These are phyloP conservation scores for Fusarium sp. DNA, from an alignment of 2,329 filamentous ascomycete species.

Conservation along the genomic window DNA sequence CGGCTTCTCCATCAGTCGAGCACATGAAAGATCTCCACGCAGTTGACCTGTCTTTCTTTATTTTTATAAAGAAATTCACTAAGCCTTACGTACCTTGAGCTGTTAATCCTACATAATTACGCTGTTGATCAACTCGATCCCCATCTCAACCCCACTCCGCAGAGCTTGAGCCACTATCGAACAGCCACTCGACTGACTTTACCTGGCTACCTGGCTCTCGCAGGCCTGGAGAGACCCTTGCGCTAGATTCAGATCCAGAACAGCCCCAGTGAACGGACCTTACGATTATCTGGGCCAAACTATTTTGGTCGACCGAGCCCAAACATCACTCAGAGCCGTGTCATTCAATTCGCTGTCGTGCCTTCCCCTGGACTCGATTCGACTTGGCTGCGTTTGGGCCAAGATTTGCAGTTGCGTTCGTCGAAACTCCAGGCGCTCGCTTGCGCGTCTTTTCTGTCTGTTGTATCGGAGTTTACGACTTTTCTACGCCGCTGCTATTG, in stretches of 20 bases:
- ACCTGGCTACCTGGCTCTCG: slow-evolving; percentile 13
- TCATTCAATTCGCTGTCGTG: slow-evolving; percentile 41
- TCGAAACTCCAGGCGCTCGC: slow-evolving; percentile 26
- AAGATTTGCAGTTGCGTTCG: slow-evolving; percentile 19
- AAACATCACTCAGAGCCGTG: slow-evolving; percentile 33
- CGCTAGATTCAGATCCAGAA: slow-evolving; percentile 45
- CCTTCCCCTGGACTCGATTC: slow-evolving; percentile 3
- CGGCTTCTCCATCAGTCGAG: slow-evolving; percentile 6
- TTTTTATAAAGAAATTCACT: slow-evolving; percentile 15
- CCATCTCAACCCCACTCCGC: slow-evolving; percentile 25
- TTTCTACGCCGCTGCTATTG: slow-evolving; percentile 20
- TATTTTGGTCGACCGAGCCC: slow-evolving; percentile 45
- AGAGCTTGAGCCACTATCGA: slow-evolving; percentile 39
- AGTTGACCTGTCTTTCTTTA: not conserved
- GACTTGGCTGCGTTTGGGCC: slow-evolving; percentile 4
- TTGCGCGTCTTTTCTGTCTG: slow-evolving; percentile 20
- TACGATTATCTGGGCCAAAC: slow-evolving; percentile 39
- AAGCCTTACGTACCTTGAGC: slow-evolving; percentile 32
- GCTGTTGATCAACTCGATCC: slow-evolving; percentile 35
- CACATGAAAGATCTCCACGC: slow-evolving; percentile 12
- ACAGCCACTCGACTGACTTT: slow-evolving; percentile 31
- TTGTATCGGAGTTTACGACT: slow-evolving; percentile 6
- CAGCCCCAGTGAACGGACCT: slow-evolving; percentile 42
- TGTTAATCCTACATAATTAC: slow-evolving; percentile 16
- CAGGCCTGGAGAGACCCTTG: slow-evolving; percentile 23